A percentile compares a stretch with the other conserved stretches of the same genome.
These are phyloP conservation scores for Claviceps humidiphila DNA, from an alignment of 2,329 filamentous ascomycete species.

Conservation along the genomic window DNA sequence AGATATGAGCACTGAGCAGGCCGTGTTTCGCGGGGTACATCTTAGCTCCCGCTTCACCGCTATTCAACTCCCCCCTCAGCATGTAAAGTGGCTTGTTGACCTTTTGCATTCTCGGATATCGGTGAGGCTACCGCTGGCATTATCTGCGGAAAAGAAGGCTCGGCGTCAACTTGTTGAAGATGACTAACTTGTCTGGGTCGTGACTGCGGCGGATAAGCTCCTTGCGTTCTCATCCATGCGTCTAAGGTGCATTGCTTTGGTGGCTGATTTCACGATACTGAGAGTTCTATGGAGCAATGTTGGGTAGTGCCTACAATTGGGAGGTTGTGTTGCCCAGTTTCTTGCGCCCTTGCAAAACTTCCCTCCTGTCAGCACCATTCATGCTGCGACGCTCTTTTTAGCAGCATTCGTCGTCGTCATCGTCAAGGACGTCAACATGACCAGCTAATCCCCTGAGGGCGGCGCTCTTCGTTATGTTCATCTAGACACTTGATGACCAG, in stretches of 20 bases:
- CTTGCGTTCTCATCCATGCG: neutral
- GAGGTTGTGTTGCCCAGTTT: neutral
- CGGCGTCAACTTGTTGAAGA: neutral
- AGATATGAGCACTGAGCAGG: neutral
- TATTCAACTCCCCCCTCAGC: neutral
- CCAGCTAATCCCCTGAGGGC: neutral
- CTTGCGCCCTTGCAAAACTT: neutral
- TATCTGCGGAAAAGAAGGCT: neutral
- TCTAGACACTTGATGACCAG: neutral
- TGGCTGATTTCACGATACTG: neutral
- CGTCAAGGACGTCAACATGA: neutral
- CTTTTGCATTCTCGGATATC: neutral
- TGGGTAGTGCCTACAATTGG: neutral
- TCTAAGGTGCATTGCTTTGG: neutral
- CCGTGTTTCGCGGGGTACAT: neutral
- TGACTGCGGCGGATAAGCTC: neutral
- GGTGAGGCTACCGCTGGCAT: neutral
- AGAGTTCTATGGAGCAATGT: neutral
- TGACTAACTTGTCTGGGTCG: neutral
- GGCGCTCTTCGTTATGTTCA: neutral
- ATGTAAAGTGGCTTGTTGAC: neutral
- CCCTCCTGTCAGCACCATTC: neutral
- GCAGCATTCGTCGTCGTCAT: neutral
- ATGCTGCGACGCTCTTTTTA: neutral
- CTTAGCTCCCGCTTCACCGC: neutral